Percentiles rank a stretch among this genome's conserved stretches.
Conservation (phyloP, 2,329 filamentous ascomycete genomes). For the Pseudopyricularia cyperi region DNA sequence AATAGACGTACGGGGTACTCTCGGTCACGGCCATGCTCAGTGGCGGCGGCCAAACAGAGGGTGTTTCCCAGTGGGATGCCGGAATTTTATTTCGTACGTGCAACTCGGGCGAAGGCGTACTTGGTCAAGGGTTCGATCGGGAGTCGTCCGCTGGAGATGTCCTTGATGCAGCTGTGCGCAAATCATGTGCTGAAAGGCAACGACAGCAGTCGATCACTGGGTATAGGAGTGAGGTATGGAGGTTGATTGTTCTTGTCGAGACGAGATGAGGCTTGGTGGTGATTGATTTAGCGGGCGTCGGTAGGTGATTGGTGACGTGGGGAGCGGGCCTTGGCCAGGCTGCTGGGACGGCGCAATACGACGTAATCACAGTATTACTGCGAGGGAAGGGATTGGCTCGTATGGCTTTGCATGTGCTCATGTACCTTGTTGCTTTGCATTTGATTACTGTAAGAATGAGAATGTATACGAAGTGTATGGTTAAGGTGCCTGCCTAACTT, state of each 20-base stretch:
- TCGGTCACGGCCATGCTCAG: constrained; percentile 39
- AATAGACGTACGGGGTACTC: constrained; percentile 32
- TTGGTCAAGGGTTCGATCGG: too few relatives aligned
- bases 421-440: too few relatives aligned
- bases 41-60: neutral
- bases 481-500: too few relatives aligned
- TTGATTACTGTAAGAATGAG: too few relatives aligned
- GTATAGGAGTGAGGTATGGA: too few relatives aligned
- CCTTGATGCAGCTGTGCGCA: neutral
- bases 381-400: too few relatives aligned
- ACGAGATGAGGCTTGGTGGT: neutral
- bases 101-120: too few relatives aligned
- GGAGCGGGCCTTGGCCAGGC: neutral
- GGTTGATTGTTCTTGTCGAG: neutral
- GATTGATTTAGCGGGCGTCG: neutral
- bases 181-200: neutral
- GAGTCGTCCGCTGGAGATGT: too few relatives aligned
- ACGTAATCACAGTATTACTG: neutral
- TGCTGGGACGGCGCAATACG: neutral
- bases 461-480: too few relatives aligned
- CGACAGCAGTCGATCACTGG: neutral
- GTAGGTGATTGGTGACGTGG: neutral
- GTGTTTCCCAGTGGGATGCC: neutral
- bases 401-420: too few relatives aligned
- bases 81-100: too few relatives aligned